Base-by-base conservation (phyloP, 2,329 filamentous ascomycete species). In the Arthrobotrys pseudoclavata region DNA sequence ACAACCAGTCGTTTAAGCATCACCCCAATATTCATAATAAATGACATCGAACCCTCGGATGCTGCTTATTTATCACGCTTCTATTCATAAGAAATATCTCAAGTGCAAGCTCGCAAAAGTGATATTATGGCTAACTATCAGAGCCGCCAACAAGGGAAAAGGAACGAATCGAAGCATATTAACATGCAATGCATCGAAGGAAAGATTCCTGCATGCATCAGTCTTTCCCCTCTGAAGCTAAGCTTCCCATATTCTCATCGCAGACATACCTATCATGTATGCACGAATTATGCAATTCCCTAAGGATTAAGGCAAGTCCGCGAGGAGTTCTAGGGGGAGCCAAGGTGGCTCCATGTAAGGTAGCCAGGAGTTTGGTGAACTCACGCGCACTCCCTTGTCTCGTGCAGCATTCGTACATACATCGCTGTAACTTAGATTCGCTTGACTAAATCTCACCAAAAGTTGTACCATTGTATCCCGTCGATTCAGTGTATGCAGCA, bases 281-380 rank as follows among this genome's bases (percentile, higher is more conserved):
- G 72, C 66, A 76, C 52, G 52, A 67, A 67, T 70, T 70, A 76
- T 76, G 72, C 72, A 70, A 76, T 76, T 55, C 62, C 53, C 50
- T 52, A 55, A 69, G 40, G 50, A 57, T 45, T 12, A 42, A 52
- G 31, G 34, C 37, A 42, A 67, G 29, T 18, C 45, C 24, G 53
- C 18, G 53, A 40, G 67, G 61, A 53, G 62, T 70, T 53, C 50
- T 26, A 37, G 50, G 20, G 53, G 18, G 40, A 60, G 55, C 67
- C 63, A 62, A 70, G 18, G 67, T 26, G 37, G 34, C 55, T 52
- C 50, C 53, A 47, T 69, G 50, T 60, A 31, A 42, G 42, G 52
- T 55, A 53, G 40, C 40, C 34, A 47, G 48, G 66, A 69, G 53
- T 48, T 45, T 45, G 37, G 66, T 45, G 55, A 60, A 60, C 55